Conservation (phyloP, 139 green algal genomes). For the Haematococcus lacustris region DNA sequence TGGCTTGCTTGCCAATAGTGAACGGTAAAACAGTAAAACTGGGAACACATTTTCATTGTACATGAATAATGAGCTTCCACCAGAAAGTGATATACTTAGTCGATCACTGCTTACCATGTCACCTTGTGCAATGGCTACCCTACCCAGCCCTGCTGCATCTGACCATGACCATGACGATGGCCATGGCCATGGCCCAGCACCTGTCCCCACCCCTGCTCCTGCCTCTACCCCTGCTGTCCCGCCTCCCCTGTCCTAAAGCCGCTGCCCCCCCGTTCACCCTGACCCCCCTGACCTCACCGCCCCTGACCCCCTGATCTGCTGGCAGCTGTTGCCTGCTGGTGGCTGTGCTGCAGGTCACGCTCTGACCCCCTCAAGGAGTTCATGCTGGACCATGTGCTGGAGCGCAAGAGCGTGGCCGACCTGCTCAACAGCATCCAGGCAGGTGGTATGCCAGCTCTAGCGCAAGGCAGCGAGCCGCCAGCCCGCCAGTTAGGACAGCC, state of each 20-base stretch:
- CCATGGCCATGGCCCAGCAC: too few relatives aligned
- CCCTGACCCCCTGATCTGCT: too few relatives aligned
- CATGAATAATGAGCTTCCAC: background rate
- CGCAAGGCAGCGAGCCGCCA: slow-evolving; percentile 7
- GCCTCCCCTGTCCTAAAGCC: too few relatives aligned
- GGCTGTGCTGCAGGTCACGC: background rate
- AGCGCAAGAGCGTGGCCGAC: slow-evolving; percentile 68
- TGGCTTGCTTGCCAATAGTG: too few relatives aligned
- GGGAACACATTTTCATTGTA: background rate
- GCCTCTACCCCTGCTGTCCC: too few relatives aligned
- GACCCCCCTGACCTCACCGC: background rate
- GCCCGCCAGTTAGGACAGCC: too few relatives aligned
- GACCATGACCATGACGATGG: too few relatives aligned
- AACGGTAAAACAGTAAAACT: background rate
- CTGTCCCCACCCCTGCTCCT: background rate
- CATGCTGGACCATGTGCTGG: slow-evolving; percentile 67
- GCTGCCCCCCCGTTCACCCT: too few relatives aligned
- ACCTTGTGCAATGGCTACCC: too few relatives aligned
- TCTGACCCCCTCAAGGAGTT: slow-evolving; percentile 20
- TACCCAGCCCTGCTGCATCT: too few relatives aligned
- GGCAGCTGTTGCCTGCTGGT: background rate
- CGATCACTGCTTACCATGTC: background rate
- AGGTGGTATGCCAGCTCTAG: too few relatives aligned
- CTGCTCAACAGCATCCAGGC: slow-evolving; percentile 50
- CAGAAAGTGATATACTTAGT: background rate